Percentiles rank a stretch among this genome's conserved stretches.
These are phyloP conservation scores for Pythium brachiatum DNA, from an alignment of 352 stramenopile genomes.

Conservation along the genomic window DNA sequence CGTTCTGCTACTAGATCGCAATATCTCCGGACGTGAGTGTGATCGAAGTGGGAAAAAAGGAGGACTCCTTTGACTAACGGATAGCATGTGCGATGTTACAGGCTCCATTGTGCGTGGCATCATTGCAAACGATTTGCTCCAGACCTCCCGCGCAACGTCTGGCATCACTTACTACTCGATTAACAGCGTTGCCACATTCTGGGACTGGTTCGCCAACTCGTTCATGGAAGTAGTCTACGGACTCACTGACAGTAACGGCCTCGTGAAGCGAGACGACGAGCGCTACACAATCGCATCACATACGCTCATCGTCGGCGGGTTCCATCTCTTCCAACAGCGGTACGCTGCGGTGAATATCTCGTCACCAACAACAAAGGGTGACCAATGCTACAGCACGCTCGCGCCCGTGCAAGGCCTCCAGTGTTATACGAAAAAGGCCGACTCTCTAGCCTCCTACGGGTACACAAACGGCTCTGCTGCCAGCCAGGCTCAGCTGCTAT, in stretches of 20 bases:
- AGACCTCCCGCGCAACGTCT: slow-evolving; percentile 33
- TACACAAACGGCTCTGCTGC: slow-evolving; percentile 33
- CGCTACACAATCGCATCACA: slow-evolving; percentile 62
- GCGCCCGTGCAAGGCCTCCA: slow-evolving; percentile 33
- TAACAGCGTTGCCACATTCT: slow-evolving; percentile 39
- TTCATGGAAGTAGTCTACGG: slow-evolving; percentile 51
- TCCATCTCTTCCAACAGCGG: slow-evolving; percentile 57
- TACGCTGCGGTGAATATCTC: slow-evolving; percentile 51
- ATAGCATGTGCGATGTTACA: slow-evolving; percentile 9
- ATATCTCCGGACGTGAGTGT: slow-evolving; percentile 62
- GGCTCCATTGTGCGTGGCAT: slow-evolving; percentile 54
- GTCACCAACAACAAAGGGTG: slow-evolving; percentile 30
- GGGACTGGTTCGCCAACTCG: slow-evolving; percentile 64
- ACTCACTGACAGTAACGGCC: slow-evolving; percentile 28
- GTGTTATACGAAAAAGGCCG: slow-evolving; percentile 35
- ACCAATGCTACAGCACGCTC: slow-evolving; percentile 47
- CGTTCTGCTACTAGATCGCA: slow-evolving; percentile 60
- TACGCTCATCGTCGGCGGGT: slow-evolving; percentile 61
- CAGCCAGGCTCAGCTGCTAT: slow-evolving; percentile 24
- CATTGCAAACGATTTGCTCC: slow-evolving; percentile 51
- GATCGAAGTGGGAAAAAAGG: too few species aligned
- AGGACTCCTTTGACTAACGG: not conserved
- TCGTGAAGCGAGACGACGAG: slow-evolving; percentile 19
- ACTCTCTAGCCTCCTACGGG: slow-evolving; percentile 40
- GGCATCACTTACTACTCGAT: slow-evolving; percentile 43